Evolutionary conservation across 495 filamentous ascomycete species (phyloP), one percentile per base, ranked within the genome.

Genomic region (Xylaria palmicola): DNA sequence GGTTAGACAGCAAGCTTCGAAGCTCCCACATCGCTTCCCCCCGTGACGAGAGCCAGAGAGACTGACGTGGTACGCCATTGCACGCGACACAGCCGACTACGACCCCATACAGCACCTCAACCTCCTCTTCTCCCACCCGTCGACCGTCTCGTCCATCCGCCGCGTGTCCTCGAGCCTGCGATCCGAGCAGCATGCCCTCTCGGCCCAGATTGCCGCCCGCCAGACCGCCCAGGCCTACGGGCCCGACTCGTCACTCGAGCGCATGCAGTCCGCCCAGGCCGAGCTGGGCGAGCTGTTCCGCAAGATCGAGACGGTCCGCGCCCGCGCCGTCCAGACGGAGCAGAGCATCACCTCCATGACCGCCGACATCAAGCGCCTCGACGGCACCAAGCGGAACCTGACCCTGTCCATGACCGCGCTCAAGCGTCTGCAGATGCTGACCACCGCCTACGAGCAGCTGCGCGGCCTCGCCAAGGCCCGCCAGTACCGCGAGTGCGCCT

Each of bases 331-430:
- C 65, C 86, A 91, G 80, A 97, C 94, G 10, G 95, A 99, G 76
- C 88, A 91, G 68, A 86, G 92, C 41, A 99, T 99, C 72, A 96
- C 93, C 58, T 91, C 93, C 61, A 99, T 99, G 94, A 99, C 94
- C 47, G 93, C 94, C 56, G 95, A 99, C 70, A 99, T 99, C 74
- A 99, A 99, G 76, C 87, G 93, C 66, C 81, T 99, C 60, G 94
- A 99, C 75, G 89, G 89, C 73, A 97, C 93, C 44, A 99, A 99
- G 79, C 87, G 88, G 72, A 98, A 98, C 75, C 82, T 99, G 20
- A 97, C 95, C 12, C 82, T 94, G 44, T 97, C 92, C 39, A 99
- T 99, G 94, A 99, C 94, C 22, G 95, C 92, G 26, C 79, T 99
- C 67, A 99, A 99, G 75, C 83, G 94, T 29, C 80, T 99, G 62